Percentiles rank a stretch among this genome's conserved stretches.
These are phyloP conservation scores for Tephrocybe sp. DNA, from an alignment of 768 basidiomycete species.

Conservation along the genomic window DNA sequence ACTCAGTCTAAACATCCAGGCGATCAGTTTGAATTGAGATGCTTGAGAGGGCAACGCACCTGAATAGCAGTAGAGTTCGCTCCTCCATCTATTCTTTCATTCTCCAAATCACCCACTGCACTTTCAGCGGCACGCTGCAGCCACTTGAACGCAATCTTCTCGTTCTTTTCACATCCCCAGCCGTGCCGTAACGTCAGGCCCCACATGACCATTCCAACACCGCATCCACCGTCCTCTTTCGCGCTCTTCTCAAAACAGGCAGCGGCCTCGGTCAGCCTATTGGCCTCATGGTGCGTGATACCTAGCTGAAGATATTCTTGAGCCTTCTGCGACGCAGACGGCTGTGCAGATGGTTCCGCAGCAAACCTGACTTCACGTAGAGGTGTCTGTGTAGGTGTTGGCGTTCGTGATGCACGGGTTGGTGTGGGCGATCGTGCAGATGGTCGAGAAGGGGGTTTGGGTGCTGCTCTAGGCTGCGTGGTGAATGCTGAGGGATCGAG, in stretches of 20 bases:
- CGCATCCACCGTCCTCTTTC: conserved; percentile 72
- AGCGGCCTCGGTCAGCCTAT: conserved; percentile 66
- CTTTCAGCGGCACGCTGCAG: conserved; percentile 76
- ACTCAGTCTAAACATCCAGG: conserved; percentile 59
- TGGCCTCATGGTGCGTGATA: conserved; percentile 74
- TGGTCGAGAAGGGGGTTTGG: conserved; percentile 3
- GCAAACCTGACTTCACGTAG: not conserved
- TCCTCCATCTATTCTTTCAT: conserved; percentile 45
- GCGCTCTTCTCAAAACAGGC: conserved; percentile 75
- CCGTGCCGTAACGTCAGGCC: conserved; percentile 82
- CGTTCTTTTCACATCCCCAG: conserved; percentile 83
- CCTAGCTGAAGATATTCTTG: conserved; percentile 74
- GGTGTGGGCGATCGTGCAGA: conserved; percentile 14
- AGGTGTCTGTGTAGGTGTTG: not conserved
- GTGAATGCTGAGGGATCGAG: conserved; percentile 17
- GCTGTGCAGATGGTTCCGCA: conserved; percentile 3
- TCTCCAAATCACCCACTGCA: conserved; percentile 75
- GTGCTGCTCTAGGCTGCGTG: conserved; percentile 10
- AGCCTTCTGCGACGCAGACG: conserved; percentile 34
- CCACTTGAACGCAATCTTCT: conserved; percentile 79
- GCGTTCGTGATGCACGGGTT: not conserved
- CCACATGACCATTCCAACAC: conserved; percentile 92
- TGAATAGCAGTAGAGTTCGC: conserved; percentile 53
- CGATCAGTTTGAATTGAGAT: not conserved
- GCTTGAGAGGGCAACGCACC: conserved; percentile 28